Base-by-base conservation (phyloP, 495 filamentous ascomycete genomes). In the Aspergillus ostianus region DNA sequence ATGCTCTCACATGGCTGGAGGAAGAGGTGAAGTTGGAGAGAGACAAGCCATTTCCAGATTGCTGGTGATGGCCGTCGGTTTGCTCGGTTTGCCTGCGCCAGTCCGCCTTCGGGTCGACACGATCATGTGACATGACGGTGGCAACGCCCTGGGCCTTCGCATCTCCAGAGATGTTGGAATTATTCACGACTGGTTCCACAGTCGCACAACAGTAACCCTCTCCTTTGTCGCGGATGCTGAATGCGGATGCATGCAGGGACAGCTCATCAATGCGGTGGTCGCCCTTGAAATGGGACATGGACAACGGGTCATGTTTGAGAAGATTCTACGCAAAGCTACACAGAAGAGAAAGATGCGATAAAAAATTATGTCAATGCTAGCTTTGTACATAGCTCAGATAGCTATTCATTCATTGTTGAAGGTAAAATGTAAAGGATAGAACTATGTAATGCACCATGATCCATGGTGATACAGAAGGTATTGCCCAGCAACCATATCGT, bases 1-100 rank as follows among this genome's bases (percentile, higher is more conserved):
- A 70, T 67, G 54, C 59, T 76, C 73, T 76, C 73, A 73, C 65
- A 68, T 70, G 63, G 58, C 62, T 58, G 53, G 51, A 51, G 53
- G 51, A 51, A 48, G 51, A 30, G n/a, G 29, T 49, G 32, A 46
- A 27, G n/a, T 17, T 21, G 8, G 55, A 23, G 23, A 32, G 44
- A 57, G 6, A 15, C 10, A 19, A 19, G 10, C 17, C 13, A 46
- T 46, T 46, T 15, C 23, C 23, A 4, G 2, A 26, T 4, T 26
- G 23, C 18, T 46, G 44, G 44, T 46, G 44, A 46, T 10, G 29
- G 29, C 29, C 29, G 29, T 32, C 7, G 10, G 6, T 32, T 32
- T 32, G 29, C 10, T 32, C 29, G 29, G 29, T 32, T 32, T 32
- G 29, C 10, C 29, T 32, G 23, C 23, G 23, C 29, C 29, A 32